Evolutionary conservation across 352 stramenopile genomes (phyloP).

Genomic region (Globisporangium polare): DNA sequence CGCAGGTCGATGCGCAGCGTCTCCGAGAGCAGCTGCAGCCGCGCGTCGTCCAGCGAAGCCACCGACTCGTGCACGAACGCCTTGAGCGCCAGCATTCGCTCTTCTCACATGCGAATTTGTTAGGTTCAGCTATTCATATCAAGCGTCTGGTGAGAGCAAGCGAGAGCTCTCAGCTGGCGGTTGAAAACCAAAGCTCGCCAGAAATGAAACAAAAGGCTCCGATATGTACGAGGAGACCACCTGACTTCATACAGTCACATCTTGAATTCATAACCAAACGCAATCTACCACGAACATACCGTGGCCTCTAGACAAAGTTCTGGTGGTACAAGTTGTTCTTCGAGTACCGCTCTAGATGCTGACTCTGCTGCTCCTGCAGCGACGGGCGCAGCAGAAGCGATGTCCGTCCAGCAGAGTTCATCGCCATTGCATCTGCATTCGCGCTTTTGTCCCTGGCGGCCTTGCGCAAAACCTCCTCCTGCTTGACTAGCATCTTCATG

Average conservation of each 20-base stretch:
- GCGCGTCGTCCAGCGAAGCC: conserved; percentile 34
- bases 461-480: conserved; percentile 12
- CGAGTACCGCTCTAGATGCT: neutral
- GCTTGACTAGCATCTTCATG: conserved; percentile 15
- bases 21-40: conserved; percentile 45
- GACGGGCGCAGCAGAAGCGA: neutral
- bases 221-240: too few species aligned
- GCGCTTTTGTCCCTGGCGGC: conserved; percentile 19
- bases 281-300: neutral
- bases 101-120: too few species aligned
- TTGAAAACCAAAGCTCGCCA: too few species aligned
- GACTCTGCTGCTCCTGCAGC: conserved; percentile 2
- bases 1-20: conserved; percentile 62
- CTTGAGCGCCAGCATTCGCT: conserved; percentile 56
- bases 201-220: too few species aligned
- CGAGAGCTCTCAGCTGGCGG: too few species aligned
- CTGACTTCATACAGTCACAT: too few species aligned
- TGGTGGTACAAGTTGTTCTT: conserved; percentile 3
- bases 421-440: neutral
- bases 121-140: neutral
- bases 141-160: too few species aligned
- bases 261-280: too few species aligned
- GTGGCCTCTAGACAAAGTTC: neutral
- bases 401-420: too few species aligned
- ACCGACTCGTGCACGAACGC: conserved; percentile 62